A percentile compares a stretch with the other conserved stretches of the same genome.
phyloP scores from a whole-genome alignment of 495 filamentous ascomycete genomes.

The Mycothermus thermophilus region DNA sequence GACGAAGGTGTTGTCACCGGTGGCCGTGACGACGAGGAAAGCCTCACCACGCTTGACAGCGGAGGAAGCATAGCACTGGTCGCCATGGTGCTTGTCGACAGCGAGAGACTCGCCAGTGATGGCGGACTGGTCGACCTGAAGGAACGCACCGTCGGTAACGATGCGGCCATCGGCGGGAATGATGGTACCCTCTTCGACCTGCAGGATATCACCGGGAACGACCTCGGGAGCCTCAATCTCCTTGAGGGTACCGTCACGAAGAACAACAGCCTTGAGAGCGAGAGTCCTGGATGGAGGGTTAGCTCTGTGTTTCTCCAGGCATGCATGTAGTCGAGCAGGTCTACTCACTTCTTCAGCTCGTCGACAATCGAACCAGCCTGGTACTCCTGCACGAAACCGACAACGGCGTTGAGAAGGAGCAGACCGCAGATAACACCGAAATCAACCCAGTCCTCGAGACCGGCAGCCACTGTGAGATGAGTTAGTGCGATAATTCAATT shows the following conservation, averaged over 20 bases:
- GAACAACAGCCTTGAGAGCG: constrained; percentile 69
- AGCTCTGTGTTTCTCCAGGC: neutral
- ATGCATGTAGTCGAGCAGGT: neutral
- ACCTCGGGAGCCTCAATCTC: constrained; percentile 68
- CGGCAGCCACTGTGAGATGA: constrained; percentile 39
- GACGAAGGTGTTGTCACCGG: constrained; percentile 78
- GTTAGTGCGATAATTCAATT: neutral
- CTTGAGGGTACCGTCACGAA: constrained; percentile 56
- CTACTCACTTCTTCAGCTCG: constrained; percentile 57
- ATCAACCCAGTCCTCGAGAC: constrained; percentile 71
- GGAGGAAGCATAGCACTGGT: constrained; percentile 71
- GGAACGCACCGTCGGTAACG: constrained; percentile 61
- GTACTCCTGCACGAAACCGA: constrained; percentile 81
- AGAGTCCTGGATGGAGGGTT: constrained; percentile 38
- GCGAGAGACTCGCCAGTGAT: constrained; percentile 89
- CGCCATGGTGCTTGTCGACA: constrained; percentile 70
- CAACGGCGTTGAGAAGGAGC: constrained; percentile 64
- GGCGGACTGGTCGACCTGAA: constrained; percentile 84
- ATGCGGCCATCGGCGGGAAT: constrained; percentile 80
- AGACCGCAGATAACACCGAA: constrained; percentile 67
- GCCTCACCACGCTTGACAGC: constrained; percentile 81
- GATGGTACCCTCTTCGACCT: constrained; percentile 82
- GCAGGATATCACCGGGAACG: constrained; percentile 80
- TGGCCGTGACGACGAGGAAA: constrained; percentile 65
- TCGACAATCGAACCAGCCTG: constrained; percentile 85